phyloP scores from a whole-genome alignment of 352 stramenopile genomes.

The Heterotrichella gracilis region DNA sequence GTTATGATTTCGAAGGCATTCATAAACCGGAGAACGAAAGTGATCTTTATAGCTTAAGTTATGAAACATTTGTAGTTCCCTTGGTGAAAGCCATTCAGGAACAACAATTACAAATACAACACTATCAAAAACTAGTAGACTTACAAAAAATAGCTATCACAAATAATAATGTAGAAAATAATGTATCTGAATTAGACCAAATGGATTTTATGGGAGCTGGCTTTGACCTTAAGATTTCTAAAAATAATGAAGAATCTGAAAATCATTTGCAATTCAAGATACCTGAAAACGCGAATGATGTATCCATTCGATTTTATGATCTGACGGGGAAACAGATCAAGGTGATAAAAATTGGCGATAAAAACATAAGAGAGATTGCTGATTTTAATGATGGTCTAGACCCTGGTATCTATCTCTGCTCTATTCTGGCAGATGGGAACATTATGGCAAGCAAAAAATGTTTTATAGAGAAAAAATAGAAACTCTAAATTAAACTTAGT shows the following conservation, averaged over 20 bases:
- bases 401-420: neutral
- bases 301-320: neutral
- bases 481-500: no score
- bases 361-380: neutral
- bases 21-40: neutral
- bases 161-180: neutral
- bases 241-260: neutral
- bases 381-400: neutral
- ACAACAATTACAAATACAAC: constrained; percentile 11
- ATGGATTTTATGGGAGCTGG: neutral
- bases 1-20: neutral
- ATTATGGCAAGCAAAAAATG: neutral
- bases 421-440: neutral
- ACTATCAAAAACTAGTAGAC: neutral
- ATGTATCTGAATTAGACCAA: neutral
- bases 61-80: neutral
- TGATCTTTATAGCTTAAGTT: neutral
- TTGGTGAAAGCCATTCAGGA: constrained; percentile 10
- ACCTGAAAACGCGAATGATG: neutral
- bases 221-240: neutral
- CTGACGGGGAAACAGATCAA: neutral
- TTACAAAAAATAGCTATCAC: neutral
- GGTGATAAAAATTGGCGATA: neutral
- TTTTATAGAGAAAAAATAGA: no score
- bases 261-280: neutral